These are phyloP conservation scores for Gomphus bonarii DNA, from an alignment of 1,284 basidiomycete genomes.

Conservation along the genomic window DNA sequence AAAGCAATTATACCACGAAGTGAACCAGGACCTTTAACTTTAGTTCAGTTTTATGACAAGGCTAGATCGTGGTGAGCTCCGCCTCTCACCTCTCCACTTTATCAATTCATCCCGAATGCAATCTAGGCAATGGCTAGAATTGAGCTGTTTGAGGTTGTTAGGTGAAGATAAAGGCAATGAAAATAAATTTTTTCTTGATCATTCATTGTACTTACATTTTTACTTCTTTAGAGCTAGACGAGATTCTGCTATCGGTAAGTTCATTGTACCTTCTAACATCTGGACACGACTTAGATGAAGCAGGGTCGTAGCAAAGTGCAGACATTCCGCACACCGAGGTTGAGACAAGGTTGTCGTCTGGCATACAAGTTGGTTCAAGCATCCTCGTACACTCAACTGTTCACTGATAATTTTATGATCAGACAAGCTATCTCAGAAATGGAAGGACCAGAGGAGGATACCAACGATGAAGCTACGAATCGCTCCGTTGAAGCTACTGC, in stretches of 20 bases:
- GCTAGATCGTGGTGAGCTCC: slow-evolving; percentile 43
- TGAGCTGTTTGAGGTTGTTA: slow-evolving; percentile 39
- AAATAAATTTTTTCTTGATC: not conserved
- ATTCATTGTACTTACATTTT: not conserved
- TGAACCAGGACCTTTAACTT: slow-evolving; percentile 30
- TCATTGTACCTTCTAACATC: not conserved
- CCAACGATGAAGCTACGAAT: not conserved
- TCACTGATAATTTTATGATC: not conserved
- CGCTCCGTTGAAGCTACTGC: not conserved
- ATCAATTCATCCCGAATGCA: not conserved
- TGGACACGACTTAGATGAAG: not conserved
- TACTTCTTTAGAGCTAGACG: slow-evolving; percentile 33
- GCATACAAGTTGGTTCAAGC: slow-evolving; percentile 30
- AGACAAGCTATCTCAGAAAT: slow-evolving; percentile 40
- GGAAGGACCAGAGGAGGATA: slow-evolving; percentile 21
- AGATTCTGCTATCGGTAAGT: slow-evolving; percentile 29
- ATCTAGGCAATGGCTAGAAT: slow-evolving; percentile 41
- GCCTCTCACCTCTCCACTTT: not conserved
- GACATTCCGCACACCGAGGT: slow-evolving; percentile 36
- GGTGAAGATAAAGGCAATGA: slow-evolving; percentile 46
- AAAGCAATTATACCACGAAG: slow-evolving; percentile 23
- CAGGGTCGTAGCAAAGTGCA: slow-evolving; percentile 24
- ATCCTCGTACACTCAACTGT: not conserved
- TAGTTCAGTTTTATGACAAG: slow-evolving; percentile 64
- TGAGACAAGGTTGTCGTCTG: slow-evolving; percentile 35